These are phyloP conservation scores for Cladophialophora psammophila DNA, from an alignment of 2,329 filamentous ascomycete genomes.

Conservation along the genomic window DNA sequence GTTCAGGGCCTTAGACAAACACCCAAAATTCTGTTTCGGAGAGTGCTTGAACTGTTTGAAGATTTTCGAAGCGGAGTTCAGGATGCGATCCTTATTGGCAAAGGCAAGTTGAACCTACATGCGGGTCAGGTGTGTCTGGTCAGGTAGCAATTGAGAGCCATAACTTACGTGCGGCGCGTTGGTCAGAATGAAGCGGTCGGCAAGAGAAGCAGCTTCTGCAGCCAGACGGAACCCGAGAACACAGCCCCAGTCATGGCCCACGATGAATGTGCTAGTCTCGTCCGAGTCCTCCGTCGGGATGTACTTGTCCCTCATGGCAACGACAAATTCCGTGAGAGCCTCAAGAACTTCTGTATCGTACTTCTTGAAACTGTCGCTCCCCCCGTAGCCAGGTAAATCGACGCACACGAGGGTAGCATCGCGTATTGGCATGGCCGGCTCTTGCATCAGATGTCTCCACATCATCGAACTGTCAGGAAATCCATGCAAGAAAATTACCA, in stretches of 20 bases:
- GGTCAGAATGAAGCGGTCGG: conserved; percentile 63
- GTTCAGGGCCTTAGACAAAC: conserved; percentile 54
- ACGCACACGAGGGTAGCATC: conserved; percentile 60
- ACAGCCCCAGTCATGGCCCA: conserved; percentile 64
- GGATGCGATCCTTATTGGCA: conserved; percentile 52
- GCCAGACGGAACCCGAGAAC: conserved; percentile 62
- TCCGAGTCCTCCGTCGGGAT: conserved; percentile 45
- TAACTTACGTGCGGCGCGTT: conserved; percentile 61
- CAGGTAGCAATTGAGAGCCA: background rate
- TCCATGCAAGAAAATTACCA: conserved; percentile 65
- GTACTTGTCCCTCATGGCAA: conserved; percentile 58
- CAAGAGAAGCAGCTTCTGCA: conserved; percentile 63
- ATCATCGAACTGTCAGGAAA: conserved; percentile 66
- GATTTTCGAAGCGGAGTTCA: conserved; percentile 58
- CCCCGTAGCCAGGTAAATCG: conserved; percentile 66
- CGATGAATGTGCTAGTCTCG: conserved; percentile 50
- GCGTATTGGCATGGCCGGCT: conserved; percentile 48
- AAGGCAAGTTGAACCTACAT: conserved; percentile 51
- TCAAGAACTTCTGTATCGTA: conserved; percentile 63
- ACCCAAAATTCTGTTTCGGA: conserved; percentile 54
- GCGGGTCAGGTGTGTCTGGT: conserved; percentile 5
- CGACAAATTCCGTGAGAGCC: conserved; percentile 60
- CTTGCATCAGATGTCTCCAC: conserved; percentile 59
- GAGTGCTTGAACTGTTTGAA: conserved; percentile 56
- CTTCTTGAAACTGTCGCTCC: conserved; percentile 59